Evolutionary conservation across 352 stramenopile genomes (phyloP).

Genomic region (Phytophthora megakarya): DNA sequence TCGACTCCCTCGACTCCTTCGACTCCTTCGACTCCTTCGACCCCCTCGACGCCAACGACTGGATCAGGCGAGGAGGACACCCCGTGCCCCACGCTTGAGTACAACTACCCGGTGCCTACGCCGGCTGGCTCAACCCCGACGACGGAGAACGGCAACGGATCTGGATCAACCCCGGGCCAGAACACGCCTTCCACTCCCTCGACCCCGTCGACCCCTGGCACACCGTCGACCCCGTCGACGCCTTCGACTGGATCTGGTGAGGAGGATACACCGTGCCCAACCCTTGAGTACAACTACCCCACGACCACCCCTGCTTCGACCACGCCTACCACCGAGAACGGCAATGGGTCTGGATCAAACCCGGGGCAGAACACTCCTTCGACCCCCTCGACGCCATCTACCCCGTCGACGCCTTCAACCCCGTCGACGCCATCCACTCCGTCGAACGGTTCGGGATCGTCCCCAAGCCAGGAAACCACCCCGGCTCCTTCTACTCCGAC

Average conservation of each 20-base stretch:
- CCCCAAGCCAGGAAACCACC: conserved; percentile 12
- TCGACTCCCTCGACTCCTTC: background rate
- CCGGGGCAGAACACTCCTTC: conserved; percentile 19
- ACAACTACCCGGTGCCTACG: conserved; percentile 15
- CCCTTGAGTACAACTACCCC: conserved; percentile 30
- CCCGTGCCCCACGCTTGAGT: conserved; percentile 26
- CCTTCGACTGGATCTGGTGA: background rate
- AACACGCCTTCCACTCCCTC: background rate
- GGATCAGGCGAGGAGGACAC: conserved; percentile 18
- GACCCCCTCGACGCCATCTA: no score
- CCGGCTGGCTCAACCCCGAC: no score
- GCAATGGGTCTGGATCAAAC: background rate
- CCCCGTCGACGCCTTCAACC: no score
- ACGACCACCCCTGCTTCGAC: conserved; percentile 13
- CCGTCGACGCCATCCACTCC: no score
- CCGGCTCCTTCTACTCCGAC: conserved; percentile 13
- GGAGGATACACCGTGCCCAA: conserved; percentile 32
- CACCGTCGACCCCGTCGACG: background rate
- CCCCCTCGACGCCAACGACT: conserved; percentile 4
- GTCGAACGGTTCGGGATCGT: conserved; percentile 4
- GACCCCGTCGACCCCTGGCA: background rate
- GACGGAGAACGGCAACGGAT: no score
- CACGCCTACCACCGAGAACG: conserved; percentile 1
- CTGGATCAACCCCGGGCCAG: background rate
- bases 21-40: conserved; percentile 2